Evolutionary conservation across 2,329 filamentous ascomycete species (phyloP).

Genomic region (Alternaria panax): DNA sequence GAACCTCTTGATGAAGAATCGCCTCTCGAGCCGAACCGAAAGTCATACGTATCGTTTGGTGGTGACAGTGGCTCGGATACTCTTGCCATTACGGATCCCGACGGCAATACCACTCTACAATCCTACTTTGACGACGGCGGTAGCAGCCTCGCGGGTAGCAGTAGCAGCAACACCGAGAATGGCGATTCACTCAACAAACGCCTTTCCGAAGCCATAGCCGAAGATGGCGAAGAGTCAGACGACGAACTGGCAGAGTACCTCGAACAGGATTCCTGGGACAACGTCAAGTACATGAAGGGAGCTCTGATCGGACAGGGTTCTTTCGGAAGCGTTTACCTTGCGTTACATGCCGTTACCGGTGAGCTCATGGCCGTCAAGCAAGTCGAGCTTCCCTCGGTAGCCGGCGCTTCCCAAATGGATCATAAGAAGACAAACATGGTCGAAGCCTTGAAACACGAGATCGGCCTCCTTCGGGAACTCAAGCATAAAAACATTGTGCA

Average conservation of each 20-base stretch:
- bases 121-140: slow-evolving; percentile 87
- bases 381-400: slow-evolving; percentile 86
- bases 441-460: slow-evolving; percentile 94
- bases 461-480: slow-evolving; percentile 89
- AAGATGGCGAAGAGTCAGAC: slow-evolving; percentile 91
- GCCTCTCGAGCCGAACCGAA: slow-evolving; percentile 83
- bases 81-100: slow-evolving; percentile 78
- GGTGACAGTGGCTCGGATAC: slow-evolving; percentile 74
- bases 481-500: slow-evolving; percentile 98
- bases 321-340: slow-evolving; percentile 94
- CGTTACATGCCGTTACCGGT: slow-evolving; percentile 92
- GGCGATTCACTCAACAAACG: slow-evolving; percentile 79
- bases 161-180: slow-evolving; percentile 63
- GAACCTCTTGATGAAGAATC: slow-evolving; percentile 93
- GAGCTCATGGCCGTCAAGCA: slow-evolving; percentile 99
- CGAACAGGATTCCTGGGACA: slow-evolving; percentile 91
- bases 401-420: slow-evolving; percentile 75
- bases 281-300: slow-evolving; percentile 99
- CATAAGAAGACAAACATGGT: slow-evolving; percentile 98
- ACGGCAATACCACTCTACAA: slow-evolving; percentile 70
- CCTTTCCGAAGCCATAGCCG: slow-evolving; percentile 83
- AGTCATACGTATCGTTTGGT: slow-evolving; percentile 91
- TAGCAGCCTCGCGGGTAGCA: slow-evolving; percentile 75
- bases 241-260: slow-evolving; percentile 90
- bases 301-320: slow-evolving; percentile 96